Conservation (phyloP, 768 basidiomycete genomes). For the Favolaschia claudopus region DNA sequence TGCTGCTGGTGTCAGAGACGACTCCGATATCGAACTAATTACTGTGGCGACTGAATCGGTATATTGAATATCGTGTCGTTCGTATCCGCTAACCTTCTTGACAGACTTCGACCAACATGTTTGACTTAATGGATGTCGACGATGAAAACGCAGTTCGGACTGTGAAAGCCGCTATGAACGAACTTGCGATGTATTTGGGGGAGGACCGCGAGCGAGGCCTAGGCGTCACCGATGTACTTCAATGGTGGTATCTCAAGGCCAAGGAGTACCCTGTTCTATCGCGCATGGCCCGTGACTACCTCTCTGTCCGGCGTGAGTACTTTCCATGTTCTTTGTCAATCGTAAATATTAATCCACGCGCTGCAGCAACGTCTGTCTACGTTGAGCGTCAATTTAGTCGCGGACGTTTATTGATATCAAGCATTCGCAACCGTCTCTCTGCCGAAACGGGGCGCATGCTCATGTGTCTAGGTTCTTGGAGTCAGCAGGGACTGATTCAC, state of each 20-base stretch:
- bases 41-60: not conserved
- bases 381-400: slow-evolving; percentile 40
- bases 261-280: slow-evolving; percentile 31
- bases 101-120: not conserved
- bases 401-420: slow-evolving; percentile 35
- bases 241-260: slow-evolving; percentile 34
- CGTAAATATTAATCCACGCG: slow-evolving; percentile 3
- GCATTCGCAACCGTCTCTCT: slow-evolving; percentile 32
- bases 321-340: not conserved
- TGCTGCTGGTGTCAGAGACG: not conserved
- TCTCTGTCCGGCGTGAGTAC: slow-evolving; percentile 37
- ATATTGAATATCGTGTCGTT: not conserved
- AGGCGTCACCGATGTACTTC: slow-evolving; percentile 24
- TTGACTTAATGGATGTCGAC: not conserved
- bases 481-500: slow-evolving; percentile 27
- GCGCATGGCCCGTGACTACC: no score
- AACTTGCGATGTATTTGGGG: slow-evolving; percentile 36
- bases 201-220: slow-evolving; percentile 27
- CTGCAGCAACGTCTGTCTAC: slow-evolving; percentile 39
- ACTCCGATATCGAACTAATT: no score
- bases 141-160: not conserved
- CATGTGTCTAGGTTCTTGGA: slow-evolving; percentile 36
- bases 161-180: not conserved
- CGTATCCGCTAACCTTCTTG: not conserved
- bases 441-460: slow-evolving; percentile 29